Evolutionary conservation across 164 flowering plant genomes (phyloP).

Genomic region (Echeveria elegans): DNA sequence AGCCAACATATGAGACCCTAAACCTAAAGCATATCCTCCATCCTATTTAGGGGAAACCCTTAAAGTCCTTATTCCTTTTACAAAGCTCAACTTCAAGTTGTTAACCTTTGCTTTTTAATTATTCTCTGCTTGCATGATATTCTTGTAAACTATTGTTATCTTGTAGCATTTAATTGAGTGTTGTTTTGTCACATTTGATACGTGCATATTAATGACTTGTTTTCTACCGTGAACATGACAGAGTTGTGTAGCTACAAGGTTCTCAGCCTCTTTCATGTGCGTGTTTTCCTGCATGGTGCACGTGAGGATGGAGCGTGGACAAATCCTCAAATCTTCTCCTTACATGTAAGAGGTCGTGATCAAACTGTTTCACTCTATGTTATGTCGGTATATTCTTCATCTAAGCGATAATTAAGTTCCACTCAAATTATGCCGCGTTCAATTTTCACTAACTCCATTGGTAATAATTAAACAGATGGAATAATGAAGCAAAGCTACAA

Average conservation of each 20-base stretch:
- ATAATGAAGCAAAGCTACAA: no score
- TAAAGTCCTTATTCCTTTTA: not conserved
- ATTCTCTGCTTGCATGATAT: no score
- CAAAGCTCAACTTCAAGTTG: not conserved
- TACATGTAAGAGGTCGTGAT: no score
- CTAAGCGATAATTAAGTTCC: not conserved
- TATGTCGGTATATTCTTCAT: not conserved
- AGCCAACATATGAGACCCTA: not conserved
- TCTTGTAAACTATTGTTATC: not conserved
- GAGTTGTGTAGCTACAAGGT: not conserved
- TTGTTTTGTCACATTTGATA: not conserved
- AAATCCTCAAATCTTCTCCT: not conserved
- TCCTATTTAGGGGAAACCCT: not conserved
- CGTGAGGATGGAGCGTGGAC: not conserved
- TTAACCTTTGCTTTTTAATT: not conserved
- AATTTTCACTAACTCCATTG: not conserved
- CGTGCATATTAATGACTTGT: not conserved
- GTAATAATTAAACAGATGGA: no score
- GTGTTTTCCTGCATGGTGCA: not conserved
- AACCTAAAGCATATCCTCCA: not conserved
- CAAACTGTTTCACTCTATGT: no score
- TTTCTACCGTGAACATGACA: not conserved
- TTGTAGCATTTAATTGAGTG: not conserved
- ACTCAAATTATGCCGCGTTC: not conserved
- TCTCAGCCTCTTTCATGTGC: not conserved